Percentiles rank a stretch among this genome's conserved stretches.
phyloP scores from a whole-genome alignment of 805 yeast genomes.

The Yamadazyma akitaensis region DNA sequence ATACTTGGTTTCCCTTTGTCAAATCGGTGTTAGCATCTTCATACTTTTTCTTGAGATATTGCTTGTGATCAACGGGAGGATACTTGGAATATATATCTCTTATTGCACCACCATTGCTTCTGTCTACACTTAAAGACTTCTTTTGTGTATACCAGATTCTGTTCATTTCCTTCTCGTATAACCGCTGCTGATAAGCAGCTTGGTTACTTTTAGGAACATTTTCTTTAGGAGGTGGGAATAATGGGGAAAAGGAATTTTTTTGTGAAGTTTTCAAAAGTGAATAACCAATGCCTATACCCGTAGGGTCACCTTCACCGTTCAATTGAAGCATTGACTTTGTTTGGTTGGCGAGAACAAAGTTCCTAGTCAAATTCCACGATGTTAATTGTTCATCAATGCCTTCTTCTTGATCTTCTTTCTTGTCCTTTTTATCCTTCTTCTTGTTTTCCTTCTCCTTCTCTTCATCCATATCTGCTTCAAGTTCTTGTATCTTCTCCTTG shows the following conservation, averaged over 20 bases:
- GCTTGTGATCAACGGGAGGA: constrained; percentile 31
- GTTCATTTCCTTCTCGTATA: constrained; percentile 85
- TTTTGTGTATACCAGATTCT: constrained; percentile 89
- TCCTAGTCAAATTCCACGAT: constrained; percentile 92
- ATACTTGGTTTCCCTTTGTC: constrained; percentile 27
- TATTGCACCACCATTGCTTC: constrained; percentile 27
- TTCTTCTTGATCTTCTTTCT: constrained; percentile 39
- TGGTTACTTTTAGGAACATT: constrained; percentile 38
- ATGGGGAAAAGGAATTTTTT: constrained; percentile 80
- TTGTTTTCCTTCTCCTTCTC: constrained; percentile 30
- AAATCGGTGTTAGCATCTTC: constrained; percentile 34
- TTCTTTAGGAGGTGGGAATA: constrained; percentile 34
- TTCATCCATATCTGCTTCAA: constrained; percentile 36
- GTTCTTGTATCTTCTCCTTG: constrained; percentile 24
- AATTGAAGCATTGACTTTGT: constrained; percentile 96
- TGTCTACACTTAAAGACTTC: constrained; percentile 45
- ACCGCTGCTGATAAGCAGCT: constrained; percentile 68
- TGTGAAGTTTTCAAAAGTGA: constrained; percentile 88
- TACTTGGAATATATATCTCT: constrained; percentile 37
- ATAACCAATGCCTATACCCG: constrained; percentile 86
- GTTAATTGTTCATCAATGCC: constrained; percentile 81
- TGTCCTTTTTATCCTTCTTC: constrained; percentile 28
- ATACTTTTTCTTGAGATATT: constrained; percentile 30
- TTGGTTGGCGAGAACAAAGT: constrained; percentile 90
- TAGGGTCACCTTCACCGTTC: constrained; percentile 92